These are phyloP conservation scores for Clonostachys rhizophaga DNA, from an alignment of 2,329 filamentous ascomycete species.

Conservation along the genomic window DNA sequence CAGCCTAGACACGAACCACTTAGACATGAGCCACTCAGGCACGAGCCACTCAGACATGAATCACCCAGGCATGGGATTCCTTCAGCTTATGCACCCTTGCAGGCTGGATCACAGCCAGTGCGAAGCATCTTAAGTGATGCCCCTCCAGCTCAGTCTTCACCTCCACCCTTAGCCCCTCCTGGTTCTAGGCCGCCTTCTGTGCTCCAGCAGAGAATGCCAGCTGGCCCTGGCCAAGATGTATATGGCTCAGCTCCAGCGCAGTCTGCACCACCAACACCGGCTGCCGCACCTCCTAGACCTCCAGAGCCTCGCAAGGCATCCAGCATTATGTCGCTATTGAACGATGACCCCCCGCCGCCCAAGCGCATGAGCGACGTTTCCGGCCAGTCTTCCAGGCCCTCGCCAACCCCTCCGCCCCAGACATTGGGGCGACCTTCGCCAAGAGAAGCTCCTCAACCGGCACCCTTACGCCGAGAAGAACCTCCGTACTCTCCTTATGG, in stretches of 20 bases:
- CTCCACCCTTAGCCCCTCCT: constrained; percentile 31
- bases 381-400: constrained; percentile 29
- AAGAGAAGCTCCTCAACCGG: constrained; percentile 19
- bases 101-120: constrained; percentile 12
- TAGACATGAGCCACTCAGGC: constrained; percentile 9
- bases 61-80: background rate
- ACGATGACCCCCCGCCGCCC: constrained; percentile 42
- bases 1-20: background rate
- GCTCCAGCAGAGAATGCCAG: constrained; percentile 25
- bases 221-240: constrained; percentile 19
- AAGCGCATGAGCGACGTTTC: constrained; percentile 47
- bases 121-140: constrained; percentile 34
- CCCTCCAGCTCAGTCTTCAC: constrained; percentile 23
- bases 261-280: constrained; percentile 17
- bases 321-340: constrained; percentile 58
- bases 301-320: constrained; percentile 55
- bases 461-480: constrained; percentile 40
- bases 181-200: constrained; percentile 28
- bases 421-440: constrained; percentile 30
- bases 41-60: background rate
- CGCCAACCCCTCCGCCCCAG: constrained; percentile 45
- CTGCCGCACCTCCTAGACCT: constrained; percentile 27
- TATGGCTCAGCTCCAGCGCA: constrained; percentile 18
- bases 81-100: background rate
- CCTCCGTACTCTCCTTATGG: constrained; percentile 44